Conservation (phyloP, 2,329 filamentous ascomycete genomes). For the Aspergillus proliferans region DNA sequence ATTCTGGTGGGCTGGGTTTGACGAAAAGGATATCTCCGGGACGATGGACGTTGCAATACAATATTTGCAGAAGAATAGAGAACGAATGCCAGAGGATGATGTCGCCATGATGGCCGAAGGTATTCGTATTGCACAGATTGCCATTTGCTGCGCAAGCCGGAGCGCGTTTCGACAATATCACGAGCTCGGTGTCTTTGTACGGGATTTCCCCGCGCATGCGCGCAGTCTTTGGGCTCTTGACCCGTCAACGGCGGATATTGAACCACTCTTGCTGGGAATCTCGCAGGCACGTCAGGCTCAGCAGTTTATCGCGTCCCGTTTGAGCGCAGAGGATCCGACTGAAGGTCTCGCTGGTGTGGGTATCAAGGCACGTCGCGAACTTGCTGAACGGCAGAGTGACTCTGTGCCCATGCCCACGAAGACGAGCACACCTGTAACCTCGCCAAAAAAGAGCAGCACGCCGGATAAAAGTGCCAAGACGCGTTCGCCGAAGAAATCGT, state of each 20-base stretch:
- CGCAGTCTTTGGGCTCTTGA: conserved; percentile 64
- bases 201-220: conserved; percentile 58
- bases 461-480: conserved; percentile 20
- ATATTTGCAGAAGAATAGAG: conserved; percentile 60
- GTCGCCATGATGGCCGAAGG: conserved; percentile 55
- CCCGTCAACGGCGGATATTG: conserved; percentile 27
- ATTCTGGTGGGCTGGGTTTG: conserved; percentile 80
- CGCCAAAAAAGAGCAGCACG: conserved; percentile 10
- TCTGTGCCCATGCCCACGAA: background rate
- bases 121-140: conserved; percentile 57
- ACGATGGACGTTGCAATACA: conserved; percentile 60
- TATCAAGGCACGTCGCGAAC: conserved; percentile 28
- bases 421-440: conserved; percentile 9
- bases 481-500: conserved; percentile 25
- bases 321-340: conserved; percentile 30
- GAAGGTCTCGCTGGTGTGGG: conserved; percentile 38
- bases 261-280: conserved; percentile 52
- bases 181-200: conserved; percentile 69
- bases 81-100: conserved; percentile 58
- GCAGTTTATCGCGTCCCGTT: conserved; percentile 43
- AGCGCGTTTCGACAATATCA: conserved; percentile 62
- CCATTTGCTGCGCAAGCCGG: conserved; percentile 58
- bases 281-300: conserved; percentile 53
- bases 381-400: conserved; percentile 13
- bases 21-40: conserved; percentile 52